These are phyloP conservation scores for Bipolaris zeicola DNA, from an alignment of 2,329 filamentous ascomycete species.

Conservation along the genomic window DNA sequence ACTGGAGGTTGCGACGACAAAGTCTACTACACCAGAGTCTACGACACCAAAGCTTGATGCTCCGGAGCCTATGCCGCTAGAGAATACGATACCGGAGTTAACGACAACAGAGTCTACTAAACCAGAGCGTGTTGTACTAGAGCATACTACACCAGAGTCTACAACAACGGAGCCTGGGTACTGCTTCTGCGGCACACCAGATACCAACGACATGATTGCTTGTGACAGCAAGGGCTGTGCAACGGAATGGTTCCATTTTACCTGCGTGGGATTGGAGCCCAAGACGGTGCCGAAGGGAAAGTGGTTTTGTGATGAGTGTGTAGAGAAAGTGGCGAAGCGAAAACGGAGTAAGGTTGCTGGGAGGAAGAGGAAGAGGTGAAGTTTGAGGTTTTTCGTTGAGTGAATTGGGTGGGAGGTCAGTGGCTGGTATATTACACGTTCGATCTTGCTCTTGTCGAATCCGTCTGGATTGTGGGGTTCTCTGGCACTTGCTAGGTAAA, in stretches of 20 bases:
- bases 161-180: not conserved
- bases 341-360: not conserved
- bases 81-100: too few species aligned
- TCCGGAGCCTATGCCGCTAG: not conserved
- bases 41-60: not conserved
- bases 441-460: not conserved
- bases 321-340: not conserved
- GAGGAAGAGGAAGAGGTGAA: not conserved
- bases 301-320: constrained; percentile 10
- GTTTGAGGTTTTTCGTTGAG: not conserved
- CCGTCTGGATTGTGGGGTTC: not conserved
- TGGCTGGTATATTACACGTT: not conserved
- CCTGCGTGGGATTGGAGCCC: constrained; percentile 4
- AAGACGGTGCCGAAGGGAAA: not conserved
- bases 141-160: too few species aligned
- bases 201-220: not conserved
- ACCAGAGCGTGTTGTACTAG: not conserved
- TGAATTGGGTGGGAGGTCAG: too few species aligned
- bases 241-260: constrained; percentile 8
- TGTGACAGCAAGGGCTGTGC: constrained; percentile 3
- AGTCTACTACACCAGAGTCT: too few species aligned
- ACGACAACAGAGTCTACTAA: not conserved
- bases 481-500: too few species aligned
- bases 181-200: constrained; percentile 1
- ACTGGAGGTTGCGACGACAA: too few species aligned